These are phyloP conservation scores for Zygnema cylindricum DNA, from an alignment of 139 green algal species.

Conservation along the genomic window DNA sequence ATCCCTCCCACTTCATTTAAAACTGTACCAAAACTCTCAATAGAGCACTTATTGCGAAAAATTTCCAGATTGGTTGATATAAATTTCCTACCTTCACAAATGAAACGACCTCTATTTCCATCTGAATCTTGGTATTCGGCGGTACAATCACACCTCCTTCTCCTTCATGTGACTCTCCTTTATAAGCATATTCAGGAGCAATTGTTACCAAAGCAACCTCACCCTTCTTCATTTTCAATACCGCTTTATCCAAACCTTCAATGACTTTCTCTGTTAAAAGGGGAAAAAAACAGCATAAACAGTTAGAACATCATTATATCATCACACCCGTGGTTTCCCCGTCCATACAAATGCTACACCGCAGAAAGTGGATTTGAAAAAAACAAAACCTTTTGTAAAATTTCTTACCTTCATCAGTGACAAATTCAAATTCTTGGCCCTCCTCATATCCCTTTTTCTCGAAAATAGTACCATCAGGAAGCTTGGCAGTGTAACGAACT, in stretches of 20 bases:
- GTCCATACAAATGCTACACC: too few species aligned
- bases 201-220: conserved; percentile 82
- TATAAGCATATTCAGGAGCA: conserved; percentile 76
- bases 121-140: conserved; percentile 84
- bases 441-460: conserved; percentile 74
- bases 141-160: conserved; percentile 72
- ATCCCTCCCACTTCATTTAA: too few species aligned
- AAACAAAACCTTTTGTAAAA: not conserved
- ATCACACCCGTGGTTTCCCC: too few species aligned
- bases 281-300: not conserved
- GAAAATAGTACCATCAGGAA: conserved; percentile 68
- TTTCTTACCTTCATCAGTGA: conserved; percentile 72
- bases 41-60: too few species aligned
- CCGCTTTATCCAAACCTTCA: conserved; percentile 81
- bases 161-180: conserved; percentile 32
- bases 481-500: conserved; percentile 43
- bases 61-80: too few species aligned
- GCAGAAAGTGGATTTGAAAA: conserved; percentile 7
- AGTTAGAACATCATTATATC: too few species aligned
- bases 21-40: too few species aligned
- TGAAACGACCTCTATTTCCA: conserved; percentile 80
- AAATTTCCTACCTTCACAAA: conserved; percentile 58
- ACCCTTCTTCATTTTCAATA: conserved; percentile 89
- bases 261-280: conserved; percentile 60
- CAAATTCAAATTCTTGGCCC: conserved; percentile 72